Conservation (phyloP, 306 rosid genomes). For the Mucuna pruriens region DNA sequence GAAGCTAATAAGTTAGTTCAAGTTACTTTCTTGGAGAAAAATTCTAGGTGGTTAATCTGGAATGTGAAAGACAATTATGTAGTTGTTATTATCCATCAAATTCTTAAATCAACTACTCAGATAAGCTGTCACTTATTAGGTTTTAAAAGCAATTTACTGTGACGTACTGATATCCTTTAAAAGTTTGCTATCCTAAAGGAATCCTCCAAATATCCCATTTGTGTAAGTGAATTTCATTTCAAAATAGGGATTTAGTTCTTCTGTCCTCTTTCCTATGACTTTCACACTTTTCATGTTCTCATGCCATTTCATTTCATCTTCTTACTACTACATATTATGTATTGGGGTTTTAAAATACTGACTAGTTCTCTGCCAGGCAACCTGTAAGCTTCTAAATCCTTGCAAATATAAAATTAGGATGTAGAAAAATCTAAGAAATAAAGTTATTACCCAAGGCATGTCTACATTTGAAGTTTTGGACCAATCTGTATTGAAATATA, state of each 20-base stretch:
- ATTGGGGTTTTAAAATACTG: not conserved
- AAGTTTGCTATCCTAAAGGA: not conserved
- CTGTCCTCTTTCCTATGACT: not conserved
- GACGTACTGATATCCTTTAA: slow-evolving; percentile 1
- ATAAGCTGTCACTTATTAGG: not conserved
- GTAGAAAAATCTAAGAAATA: not conserved
- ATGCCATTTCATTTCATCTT: not conserved
- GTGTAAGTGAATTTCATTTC: not conserved
- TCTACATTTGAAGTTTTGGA: not conserved
- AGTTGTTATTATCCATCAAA: not conserved
- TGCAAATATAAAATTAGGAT: not conserved
- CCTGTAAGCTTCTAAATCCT: not conserved
- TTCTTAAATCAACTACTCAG: not conserved
- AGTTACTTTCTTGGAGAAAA: not conserved
- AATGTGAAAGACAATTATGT: not conserved
- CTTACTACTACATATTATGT: not conserved
- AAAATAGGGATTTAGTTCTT: not conserved
- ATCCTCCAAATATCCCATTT: slow-evolving; percentile 6
- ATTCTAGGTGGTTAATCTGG: not conserved
- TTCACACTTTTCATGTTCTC: not conserved
- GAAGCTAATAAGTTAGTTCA: not conserved
- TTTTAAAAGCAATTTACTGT: not conserved
- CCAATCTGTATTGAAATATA: not conserved
- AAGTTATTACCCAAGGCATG: not conserved
- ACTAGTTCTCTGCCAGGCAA: not conserved